Conservation (phyloP, 495 filamentous ascomycete genomes). For the Gamarada debralockiae region DNA sequence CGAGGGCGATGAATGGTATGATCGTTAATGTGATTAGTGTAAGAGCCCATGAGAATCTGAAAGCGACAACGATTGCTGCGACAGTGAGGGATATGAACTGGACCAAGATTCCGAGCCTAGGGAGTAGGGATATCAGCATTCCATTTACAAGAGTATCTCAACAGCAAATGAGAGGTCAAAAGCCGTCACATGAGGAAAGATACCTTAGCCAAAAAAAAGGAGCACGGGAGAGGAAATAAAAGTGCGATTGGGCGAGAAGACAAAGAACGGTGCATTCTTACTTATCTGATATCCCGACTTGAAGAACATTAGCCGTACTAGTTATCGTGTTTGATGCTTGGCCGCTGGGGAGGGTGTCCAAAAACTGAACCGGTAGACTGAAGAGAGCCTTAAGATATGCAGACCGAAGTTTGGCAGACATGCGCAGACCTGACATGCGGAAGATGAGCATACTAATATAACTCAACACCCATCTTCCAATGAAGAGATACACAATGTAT, state of each 20-base stretch:
- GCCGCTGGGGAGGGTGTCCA: constrained; percentile 50
- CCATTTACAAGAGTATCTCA: too few relatives aligned
- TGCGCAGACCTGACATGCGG: constrained; percentile 48
- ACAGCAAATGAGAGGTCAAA: too few relatives aligned
- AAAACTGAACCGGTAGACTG: constrained; percentile 44
- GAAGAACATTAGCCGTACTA: constrained; percentile 57
- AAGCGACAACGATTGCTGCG: constrained; percentile 50
- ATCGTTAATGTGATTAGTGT: constrained; percentile 54
- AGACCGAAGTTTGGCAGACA: constrained; percentile 50
- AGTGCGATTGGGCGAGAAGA: too few relatives aligned
- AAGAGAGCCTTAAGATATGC: constrained; percentile 40
- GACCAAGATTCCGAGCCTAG: constrained; percentile 44
- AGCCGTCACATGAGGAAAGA: too few relatives aligned
- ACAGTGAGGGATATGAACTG: constrained; percentile 48
- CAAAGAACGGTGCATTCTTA: too few relatives aligned
- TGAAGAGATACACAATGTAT: constrained; percentile 60
- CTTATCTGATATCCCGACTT: constrained; percentile 64
- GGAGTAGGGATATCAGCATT: too few relatives aligned
- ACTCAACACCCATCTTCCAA: constrained; percentile 52
- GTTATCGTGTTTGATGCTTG: constrained; percentile 59
- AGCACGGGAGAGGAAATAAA: too few relatives aligned
- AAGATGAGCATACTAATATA: constrained; percentile 55
- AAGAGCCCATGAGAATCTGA: constrained; percentile 47
- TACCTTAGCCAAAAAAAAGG: too few relatives aligned
- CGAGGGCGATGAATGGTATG: constrained; percentile 50